Percentiles rank a stretch among this genome's conserved stretches.
These are phyloP conservation scores for Escallonia herrerae DNA, from an alignment of 129 eudicot genomes.

Conservation along the genomic window DNA sequence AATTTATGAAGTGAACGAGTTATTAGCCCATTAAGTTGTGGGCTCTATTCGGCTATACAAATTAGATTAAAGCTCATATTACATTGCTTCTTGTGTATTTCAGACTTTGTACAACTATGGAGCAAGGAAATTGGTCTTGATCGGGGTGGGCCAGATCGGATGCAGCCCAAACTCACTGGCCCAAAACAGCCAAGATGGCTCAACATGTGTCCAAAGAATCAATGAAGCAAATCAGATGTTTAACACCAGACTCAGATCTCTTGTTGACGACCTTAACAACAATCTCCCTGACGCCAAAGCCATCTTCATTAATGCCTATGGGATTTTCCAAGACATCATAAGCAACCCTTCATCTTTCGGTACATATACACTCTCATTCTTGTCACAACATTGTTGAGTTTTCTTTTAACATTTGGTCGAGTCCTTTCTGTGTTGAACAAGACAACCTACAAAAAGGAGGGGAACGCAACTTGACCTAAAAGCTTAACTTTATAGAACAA, in stretches of 20 bases:
- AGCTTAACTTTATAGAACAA: too few relatives aligned
- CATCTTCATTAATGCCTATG: constrained; percentile 69
- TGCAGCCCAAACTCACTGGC: constrained; percentile 87
- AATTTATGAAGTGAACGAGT: too few relatives aligned
- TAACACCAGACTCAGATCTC: constrained; percentile 48
- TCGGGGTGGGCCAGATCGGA: constrained; percentile 81
- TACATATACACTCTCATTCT: constrained; percentile 6
- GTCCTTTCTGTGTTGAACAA: too few relatives aligned
- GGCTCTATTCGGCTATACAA: too few relatives aligned
- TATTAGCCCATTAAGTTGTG: too few relatives aligned
- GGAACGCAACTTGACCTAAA: constrained; percentile 18
- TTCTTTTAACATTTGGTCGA: too few relatives aligned
- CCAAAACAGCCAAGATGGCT: constrained; percentile 69
- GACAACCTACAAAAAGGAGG: too few relatives aligned
- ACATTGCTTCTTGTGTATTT: constrained; percentile 2
- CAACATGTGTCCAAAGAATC: constrained; percentile 51
- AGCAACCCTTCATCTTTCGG: constrained; percentile 57
- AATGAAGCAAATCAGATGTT: constrained; percentile 64
- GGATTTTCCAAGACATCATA: constrained; percentile 64
- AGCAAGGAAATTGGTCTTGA: constrained; percentile 67
- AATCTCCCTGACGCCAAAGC: constrained; percentile 48
- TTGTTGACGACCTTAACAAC: constrained; percentile 50
- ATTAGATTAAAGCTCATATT: too few relatives aligned
- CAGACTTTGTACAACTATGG: constrained; percentile 66
- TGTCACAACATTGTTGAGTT: too few relatives aligned